Conservation (phyloP, 2,329 filamentous ascomycete genomes). For the Stachybotrys elegans region DNA sequence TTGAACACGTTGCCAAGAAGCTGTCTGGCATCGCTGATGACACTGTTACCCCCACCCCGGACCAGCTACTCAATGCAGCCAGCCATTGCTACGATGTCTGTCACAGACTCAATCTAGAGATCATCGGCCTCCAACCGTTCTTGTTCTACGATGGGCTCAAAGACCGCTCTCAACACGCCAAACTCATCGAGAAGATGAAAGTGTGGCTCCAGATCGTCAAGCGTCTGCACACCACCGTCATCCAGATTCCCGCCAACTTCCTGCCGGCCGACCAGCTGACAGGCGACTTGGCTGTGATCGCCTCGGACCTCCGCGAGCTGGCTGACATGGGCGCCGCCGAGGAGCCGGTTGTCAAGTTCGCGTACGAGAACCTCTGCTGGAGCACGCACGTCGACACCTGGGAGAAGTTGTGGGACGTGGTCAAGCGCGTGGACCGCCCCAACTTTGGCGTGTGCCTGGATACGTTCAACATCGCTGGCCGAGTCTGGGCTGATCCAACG, state of each 20-base stretch:
- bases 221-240: conserved; percentile 61
- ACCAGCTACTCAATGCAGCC: conserved; percentile 50
- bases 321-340: conserved; percentile 59
- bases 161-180: conserved; percentile 54
- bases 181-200: conserved; percentile 63
- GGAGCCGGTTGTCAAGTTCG: conserved; percentile 56
- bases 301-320: conserved; percentile 57
- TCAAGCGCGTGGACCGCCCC: conserved; percentile 52
- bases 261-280: conserved; percentile 42
- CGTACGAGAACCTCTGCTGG: conserved; percentile 84
- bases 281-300: conserved; percentile 49
- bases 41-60: conserved; percentile 15
- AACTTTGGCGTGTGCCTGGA: conserved; percentile 75
- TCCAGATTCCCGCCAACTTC: conserved; percentile 68
- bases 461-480: conserved; percentile 69
- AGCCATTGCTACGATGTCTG: conserved; percentile 49
- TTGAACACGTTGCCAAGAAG: conserved; percentile 51
- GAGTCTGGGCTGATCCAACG: conserved; percentile 69
- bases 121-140: conserved; percentile 69
- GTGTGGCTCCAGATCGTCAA: conserved; percentile 59
- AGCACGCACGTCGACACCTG: conserved; percentile 63
- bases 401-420: conserved; percentile 66
- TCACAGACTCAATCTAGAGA: conserved; percentile 43
- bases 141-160: conserved; percentile 67
- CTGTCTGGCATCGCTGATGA: conserved; percentile 28